A percentile compares a stretch with the other conserved stretches of the same genome.
These are phyloP conservation scores for Zoysia pacifica DNA, from an alignment of 176 grass and related monocot genomes.

Conservation along the genomic window DNA sequence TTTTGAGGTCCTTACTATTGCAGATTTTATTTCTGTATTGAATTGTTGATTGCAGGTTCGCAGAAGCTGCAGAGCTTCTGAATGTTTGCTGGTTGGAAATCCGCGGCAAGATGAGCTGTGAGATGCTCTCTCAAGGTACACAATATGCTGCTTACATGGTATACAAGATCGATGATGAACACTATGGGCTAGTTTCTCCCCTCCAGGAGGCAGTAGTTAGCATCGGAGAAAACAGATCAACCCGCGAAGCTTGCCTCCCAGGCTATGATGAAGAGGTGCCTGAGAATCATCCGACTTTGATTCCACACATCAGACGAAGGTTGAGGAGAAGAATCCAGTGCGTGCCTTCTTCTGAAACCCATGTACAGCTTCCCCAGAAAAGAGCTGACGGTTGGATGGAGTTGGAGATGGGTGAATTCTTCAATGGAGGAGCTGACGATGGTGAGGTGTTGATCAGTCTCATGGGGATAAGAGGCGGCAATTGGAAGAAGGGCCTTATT, in stretches of 20 bases:
- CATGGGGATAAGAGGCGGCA: not conserved
- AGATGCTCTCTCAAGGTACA: constrained; percentile 45
- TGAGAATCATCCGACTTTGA: not conserved
- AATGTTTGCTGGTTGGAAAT: constrained; percentile 58
- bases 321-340: not conserved
- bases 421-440: constrained; percentile 40
- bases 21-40: not conserved
- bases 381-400: constrained; percentile 61
- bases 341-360: not conserved
- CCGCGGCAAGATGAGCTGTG: constrained; percentile 42
- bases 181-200: constrained; percentile 16
- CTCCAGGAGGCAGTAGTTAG: constrained; percentile 31
- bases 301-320: not conserved
- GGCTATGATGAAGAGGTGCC: constrained; percentile 15
- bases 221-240: not conserved
- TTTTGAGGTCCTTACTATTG: not conserved
- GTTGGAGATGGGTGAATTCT: constrained; percentile 61
- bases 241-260: constrained; percentile 17
- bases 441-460: constrained; percentile 50
- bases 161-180: constrained; percentile 38
- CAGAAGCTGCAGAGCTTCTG: constrained; percentile 30
- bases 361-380: not conserved
- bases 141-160: constrained; percentile 53
- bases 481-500: constrained; percentile 60
- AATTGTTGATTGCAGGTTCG: constrained; percentile 39